Base-by-base conservation (phyloP, 139 green algal genomes). In the Chlorella sp. region DNA sequence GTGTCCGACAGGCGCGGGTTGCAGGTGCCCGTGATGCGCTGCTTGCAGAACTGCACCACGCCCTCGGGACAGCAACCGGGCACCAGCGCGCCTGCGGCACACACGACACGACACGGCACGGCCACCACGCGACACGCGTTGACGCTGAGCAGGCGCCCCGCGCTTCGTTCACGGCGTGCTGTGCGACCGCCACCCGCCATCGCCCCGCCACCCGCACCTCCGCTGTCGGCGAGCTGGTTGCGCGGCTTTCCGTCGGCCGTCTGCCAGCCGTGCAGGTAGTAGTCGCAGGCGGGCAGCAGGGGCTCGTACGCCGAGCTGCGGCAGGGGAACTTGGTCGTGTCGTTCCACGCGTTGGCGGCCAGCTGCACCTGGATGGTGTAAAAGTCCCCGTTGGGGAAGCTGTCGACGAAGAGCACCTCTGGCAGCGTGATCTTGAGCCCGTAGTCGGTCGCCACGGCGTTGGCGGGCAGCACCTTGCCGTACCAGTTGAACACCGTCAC, bases 211-310 rank as follows among this genome's bases (percentile, higher is more conserved):
- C n/a, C n/a, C n/a, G n/a, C n/a, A n/a, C n/a, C n/a, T n/a, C n/a
- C n/a, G n/a, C n/a, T n/a, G 31, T 51, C 62, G 22, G 51, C 36
- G 4, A 77, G 69, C 20, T 75, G 3, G 0, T 17, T 24, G 0
- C 30, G 17, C 10, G 62, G 69, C 51, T 74, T 62, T 51, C 69
- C 69, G 36, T 50, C 29, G 24, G 49, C 35, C 3, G 77, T 83
- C 64, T 83, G 77, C 73, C 73, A 83, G 55, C 77, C 77, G 31
- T 74, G 63, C 0, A 83, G 20, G 62, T 73, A 83, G 73, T 80
- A 83, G 63, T 83, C 77, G 55, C 77, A 83, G 5, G 77, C 55
- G 3, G 73, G 73, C 35, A 71, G 24, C 22, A 32, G 1, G 1
- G 77, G 73, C 62, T 76, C 70, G 20, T 51, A 74, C 26, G 34